Evolutionary conservation across 2,329 filamentous ascomycete species (phyloP).

Genomic region (Botryotinia calthae): DNA sequence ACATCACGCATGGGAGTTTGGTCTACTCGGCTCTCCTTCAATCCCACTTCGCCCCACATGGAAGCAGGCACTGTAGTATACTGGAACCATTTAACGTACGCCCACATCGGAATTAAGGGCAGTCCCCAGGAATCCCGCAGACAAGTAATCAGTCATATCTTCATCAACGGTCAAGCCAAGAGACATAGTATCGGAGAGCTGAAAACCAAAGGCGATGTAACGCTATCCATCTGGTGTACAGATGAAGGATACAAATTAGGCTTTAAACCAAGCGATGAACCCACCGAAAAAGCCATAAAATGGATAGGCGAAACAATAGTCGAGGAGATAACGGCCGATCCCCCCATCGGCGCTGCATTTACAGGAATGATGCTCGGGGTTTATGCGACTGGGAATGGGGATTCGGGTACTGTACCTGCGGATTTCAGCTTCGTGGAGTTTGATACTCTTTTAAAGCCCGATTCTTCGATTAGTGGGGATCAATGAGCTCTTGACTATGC

Average conservation of each 20-base stretch:
- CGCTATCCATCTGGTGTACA: neutral
- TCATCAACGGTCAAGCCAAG: neutral
- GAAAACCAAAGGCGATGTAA: neutral
- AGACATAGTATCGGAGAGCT: neutral
- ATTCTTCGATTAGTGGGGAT: neutral
- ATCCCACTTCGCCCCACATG: neutral
- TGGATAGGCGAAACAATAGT: constrained; percentile 9
- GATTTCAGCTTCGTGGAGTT: neutral
- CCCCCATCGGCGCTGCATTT: neutral
- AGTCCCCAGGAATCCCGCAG: neutral
- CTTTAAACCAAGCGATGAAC: neutral
- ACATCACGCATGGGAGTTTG: constrained; percentile 5
- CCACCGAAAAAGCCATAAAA: neutral
- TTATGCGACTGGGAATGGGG: neutral
- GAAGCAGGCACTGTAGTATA: constrained; percentile 9
- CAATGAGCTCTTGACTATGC: no score
- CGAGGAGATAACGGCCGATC: constrained; percentile 1
- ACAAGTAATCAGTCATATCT: neutral
- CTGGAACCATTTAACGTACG: neutral
- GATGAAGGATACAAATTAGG: neutral
- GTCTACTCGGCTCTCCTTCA: constrained; percentile 2
- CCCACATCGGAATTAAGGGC: neutral
- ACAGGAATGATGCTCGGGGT: constrained; percentile 14
- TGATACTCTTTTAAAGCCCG: neutral
- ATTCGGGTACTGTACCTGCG: neutral